These are phyloP conservation scores for Irpex sp. DNA, from an alignment of 1,284 basidiomycete genomes.

Conservation along the genomic window DNA sequence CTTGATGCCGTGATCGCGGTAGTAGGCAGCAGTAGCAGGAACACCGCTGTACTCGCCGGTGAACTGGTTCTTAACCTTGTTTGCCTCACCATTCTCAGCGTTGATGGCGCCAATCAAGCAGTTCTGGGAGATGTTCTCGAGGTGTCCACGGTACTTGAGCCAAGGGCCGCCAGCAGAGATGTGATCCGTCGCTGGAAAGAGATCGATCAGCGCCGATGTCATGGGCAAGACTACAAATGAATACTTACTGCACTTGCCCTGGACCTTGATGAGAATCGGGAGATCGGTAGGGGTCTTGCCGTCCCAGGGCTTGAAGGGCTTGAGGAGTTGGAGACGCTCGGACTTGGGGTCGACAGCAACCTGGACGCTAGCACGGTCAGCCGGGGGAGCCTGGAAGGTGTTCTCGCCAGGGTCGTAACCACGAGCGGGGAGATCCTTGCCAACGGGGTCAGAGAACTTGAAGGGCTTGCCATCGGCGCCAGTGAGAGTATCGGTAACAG, in stretches of 20 bases:
- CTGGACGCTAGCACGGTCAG: conserved; percentile 77
- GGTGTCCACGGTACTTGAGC: conserved; percentile 99
- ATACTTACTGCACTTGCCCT: conserved; percentile 93
- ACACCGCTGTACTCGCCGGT: conserved; percentile 88
- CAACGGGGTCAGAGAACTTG: conserved; percentile 91
- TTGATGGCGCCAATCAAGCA: conserved; percentile 98
- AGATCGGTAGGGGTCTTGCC: conserved; percentile 89
- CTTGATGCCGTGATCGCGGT: conserved; percentile 87
- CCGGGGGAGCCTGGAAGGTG: conserved; percentile 95
- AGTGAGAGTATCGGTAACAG: conserved; percentile 85
- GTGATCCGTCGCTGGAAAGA: conserved; percentile 67
- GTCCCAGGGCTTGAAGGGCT: conserved; percentile 92
- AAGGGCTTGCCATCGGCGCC: conserved; percentile 95
- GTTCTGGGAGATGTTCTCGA: conserved; percentile 99
- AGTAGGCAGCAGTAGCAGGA: conserved; percentile 81
- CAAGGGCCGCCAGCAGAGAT: conserved; percentile 97
- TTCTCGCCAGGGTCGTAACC: conserved; percentile 97
- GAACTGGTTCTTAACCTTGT: conserved; percentile 90
- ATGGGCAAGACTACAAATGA: conserved; percentile 7
- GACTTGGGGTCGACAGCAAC: conserved; percentile 89
- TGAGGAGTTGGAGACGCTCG: conserved; percentile 93
- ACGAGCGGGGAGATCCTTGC: conserved; percentile 88
- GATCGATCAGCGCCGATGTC: conserved; percentile 1
- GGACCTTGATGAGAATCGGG: conserved; percentile 95
- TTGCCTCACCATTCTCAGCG: conserved; percentile 92